A percentile compares a stretch with the other conserved stretches of the same genome.
Conservation (phyloP, 2,329 filamentous ascomycete genomes). For the Neonectria sp. region DNA sequence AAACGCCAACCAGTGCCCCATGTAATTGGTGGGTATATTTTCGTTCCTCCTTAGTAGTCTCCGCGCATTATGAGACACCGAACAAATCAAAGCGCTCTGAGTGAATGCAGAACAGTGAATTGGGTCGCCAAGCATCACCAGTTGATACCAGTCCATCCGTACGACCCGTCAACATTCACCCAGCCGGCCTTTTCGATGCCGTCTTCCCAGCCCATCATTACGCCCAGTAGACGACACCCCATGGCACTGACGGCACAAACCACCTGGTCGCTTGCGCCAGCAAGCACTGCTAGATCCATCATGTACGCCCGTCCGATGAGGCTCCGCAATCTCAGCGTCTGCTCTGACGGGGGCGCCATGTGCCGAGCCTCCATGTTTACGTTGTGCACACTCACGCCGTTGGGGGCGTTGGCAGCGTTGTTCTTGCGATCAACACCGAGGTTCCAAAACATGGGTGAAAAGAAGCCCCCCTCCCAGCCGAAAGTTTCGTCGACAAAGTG, state of each 20-base stretch:
- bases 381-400: conserved; percentile 43
- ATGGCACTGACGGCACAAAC: conserved; percentile 83
- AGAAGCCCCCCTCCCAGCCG: conserved; percentile 93
- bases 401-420: conserved; percentile 55
- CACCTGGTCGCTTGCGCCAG: conserved; percentile 76
- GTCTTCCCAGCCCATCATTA: conserved; percentile 90
- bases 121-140: conserved; percentile 43
- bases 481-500: conserved; percentile 82
- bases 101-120: not conserved
- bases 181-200: conserved; percentile 74
- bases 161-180: conserved; percentile 85
- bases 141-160: conserved; percentile 70
- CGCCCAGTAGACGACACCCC: conserved; percentile 81
- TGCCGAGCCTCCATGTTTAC: conserved; percentile 45
- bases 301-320: conserved; percentile 86
- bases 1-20: conserved; percentile 36
- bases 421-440: conserved; percentile 69
- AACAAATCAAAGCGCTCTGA: conserved; percentile 9
- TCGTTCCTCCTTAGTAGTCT: conserved; percentile 8
- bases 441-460: conserved; percentile 84
- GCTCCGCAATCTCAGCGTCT: conserved; percentile 78
- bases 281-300: conserved; percentile 83
- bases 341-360: conserved; percentile 57
- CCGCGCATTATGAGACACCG: conserved; percentile 11
- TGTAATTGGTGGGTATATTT: conserved; percentile 28